Percentiles rank a stretch among this genome's conserved stretches.
These are phyloP conservation scores for Carpinus fangiana DNA, from an alignment of 306 rosid species.

Conservation along the genomic window DNA sequence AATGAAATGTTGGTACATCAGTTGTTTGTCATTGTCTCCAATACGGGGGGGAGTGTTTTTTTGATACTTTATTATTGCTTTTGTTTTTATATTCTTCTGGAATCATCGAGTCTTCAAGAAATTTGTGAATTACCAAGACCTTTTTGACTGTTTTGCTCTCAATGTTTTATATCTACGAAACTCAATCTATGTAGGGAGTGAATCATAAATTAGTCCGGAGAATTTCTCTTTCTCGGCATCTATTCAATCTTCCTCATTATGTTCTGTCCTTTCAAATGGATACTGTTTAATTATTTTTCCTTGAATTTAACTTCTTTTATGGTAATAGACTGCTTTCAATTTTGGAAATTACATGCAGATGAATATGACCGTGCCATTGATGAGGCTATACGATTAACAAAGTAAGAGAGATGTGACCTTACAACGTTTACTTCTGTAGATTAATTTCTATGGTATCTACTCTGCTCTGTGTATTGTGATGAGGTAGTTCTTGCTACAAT, in stretches of 20 bases:
- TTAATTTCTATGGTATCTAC: slow-evolving; percentile 7
- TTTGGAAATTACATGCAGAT: slow-evolving; percentile 51
- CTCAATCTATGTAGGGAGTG: neutral
- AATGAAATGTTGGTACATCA: too few species aligned
- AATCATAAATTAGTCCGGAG: neutral
- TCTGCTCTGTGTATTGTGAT: neutral
- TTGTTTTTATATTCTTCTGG: too few species aligned
- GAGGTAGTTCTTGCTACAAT: neutral
- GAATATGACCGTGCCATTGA: slow-evolving; percentile 69
- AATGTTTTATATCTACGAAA: neutral
- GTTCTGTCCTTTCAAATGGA: neutral
- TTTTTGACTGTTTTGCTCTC: too few species aligned
- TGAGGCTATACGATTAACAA: slow-evolving; percentile 66
- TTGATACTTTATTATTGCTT: too few species aligned
- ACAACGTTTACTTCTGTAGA: neutral
- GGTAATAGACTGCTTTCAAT: slow-evolving; percentile 15
- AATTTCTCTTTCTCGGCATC: neutral
- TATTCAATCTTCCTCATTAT: neutral
- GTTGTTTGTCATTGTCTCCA: too few species aligned
- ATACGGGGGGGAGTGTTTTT: too few species aligned
- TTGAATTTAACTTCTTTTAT: slow-evolving; percentile 5
- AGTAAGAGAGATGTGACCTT: slow-evolving; percentile 42
- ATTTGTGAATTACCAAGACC: too few species aligned
- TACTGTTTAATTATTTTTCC: neutral
- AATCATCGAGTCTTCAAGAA: too few species aligned